Evolutionary conservation across 371 early-diverging fungal genomes (phyloP).

Genomic region (Haplosporangium sp.): DNA sequence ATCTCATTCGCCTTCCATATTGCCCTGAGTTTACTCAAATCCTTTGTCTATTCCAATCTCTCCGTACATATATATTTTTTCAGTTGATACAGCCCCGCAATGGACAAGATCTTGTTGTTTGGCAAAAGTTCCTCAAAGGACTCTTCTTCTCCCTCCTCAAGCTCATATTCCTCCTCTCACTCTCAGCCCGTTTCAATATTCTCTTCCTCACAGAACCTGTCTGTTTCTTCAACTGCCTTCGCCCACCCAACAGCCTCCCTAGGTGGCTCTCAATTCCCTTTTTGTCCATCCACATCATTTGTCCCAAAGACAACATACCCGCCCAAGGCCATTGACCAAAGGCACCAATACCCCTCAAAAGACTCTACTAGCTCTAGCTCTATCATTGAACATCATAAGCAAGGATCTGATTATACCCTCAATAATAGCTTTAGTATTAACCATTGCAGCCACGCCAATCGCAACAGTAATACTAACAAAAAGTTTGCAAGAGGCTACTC

Average conservation of each 20-base stretch:
- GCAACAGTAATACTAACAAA: slow-evolving; percentile 9
- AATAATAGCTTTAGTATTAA: slow-evolving; percentile 8
- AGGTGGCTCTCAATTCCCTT: slow-evolving; percentile 2
- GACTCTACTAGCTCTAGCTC: neutral
- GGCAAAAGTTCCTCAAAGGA: slow-evolving; percentile 25
- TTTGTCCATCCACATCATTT: slow-evolving; percentile 5
- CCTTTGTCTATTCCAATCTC: slow-evolving; percentile 8
- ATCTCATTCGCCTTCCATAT: slow-evolving; percentile 35
- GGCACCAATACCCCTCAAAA: neutral
- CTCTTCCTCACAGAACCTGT: slow-evolving; percentile 17
- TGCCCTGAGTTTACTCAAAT: slow-evolving; percentile 29
- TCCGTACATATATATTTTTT: neutral
- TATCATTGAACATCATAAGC: neutral
- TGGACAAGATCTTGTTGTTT: slow-evolving; percentile 23
- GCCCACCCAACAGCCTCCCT: neutral
- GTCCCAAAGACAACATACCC: slow-evolving; percentile 13
- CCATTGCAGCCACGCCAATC: slow-evolving; percentile 4
- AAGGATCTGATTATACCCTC: slow-evolving; percentile 3
- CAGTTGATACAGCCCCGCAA: slow-evolving; percentile 7
- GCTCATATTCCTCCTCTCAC: slow-evolving; percentile 4
- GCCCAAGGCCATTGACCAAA: slow-evolving; percentile 8
- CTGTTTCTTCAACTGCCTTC: slow-evolving; percentile 7
- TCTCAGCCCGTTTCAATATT: slow-evolving; percentile 28
- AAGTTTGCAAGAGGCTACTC: slow-evolving; percentile 18
- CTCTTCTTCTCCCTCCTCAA: slow-evolving; percentile 12